phyloP scores from a whole-genome alignment of 805 yeast species.

The Ogataea nakhonphanomensis region DNA sequence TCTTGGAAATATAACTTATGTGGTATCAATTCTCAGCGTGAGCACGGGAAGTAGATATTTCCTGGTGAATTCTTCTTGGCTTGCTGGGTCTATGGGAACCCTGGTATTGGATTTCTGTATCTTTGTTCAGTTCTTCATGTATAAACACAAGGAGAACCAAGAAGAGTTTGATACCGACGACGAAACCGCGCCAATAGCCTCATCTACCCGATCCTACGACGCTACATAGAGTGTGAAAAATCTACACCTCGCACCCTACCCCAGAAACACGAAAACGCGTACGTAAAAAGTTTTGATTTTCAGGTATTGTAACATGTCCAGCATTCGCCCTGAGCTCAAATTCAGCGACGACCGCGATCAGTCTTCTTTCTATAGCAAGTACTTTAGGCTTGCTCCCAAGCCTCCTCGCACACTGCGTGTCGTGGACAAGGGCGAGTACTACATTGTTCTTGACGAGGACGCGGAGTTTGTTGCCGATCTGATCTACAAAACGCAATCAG shows the following conservation, averaged over 20 bases:
- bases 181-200: constrained; percentile 15
- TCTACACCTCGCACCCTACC: constrained; percentile 1
- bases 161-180: constrained; percentile 22
- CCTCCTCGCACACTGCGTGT: constrained; percentile 56
- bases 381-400: constrained; percentile 46
- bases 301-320: constrained; percentile 20
- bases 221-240: constrained; percentile 3
- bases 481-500: constrained; percentile 80
- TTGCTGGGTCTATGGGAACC: constrained; percentile 89
- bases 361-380: constrained; percentile 44
- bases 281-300: constrained; percentile 2
- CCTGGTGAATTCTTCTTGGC: constrained; percentile 85
- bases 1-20: constrained; percentile 88
- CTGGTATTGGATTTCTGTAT: constrained; percentile 77
- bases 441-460: constrained; percentile 67
- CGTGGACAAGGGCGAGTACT: constrained; percentile 82
- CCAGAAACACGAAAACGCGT: constrained; percentile 6
- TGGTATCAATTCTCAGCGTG: constrained; percentile 75
- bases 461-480: constrained; percentile 80
- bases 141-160: constrained; percentile 41
- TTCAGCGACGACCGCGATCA: constrained; percentile 53
- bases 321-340: constrained; percentile 51
- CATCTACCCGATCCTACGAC: constrained; percentile 8
- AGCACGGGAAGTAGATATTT: constrained; percentile 68
- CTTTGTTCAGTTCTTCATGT: constrained; percentile 80